A percentile compares a stretch with the other conserved stretches of the same genome.
Conservation (phyloP, 2,329 filamentous ascomycete genomes). For the Talaromyces sp. region DNA sequence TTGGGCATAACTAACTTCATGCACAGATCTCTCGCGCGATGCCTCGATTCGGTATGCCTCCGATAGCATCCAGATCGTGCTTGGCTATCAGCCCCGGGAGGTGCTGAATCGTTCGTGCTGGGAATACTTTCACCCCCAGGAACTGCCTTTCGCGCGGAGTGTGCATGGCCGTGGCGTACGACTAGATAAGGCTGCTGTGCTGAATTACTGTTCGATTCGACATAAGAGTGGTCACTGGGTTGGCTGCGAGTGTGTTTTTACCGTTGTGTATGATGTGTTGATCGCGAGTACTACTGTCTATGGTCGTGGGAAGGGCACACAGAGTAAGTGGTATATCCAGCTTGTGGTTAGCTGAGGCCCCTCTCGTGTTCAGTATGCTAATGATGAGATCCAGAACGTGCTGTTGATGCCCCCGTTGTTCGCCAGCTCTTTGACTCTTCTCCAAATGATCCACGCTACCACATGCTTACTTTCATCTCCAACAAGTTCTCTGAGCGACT, state of each 20-base stretch:
- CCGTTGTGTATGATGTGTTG: constrained; percentile 83
- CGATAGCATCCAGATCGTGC: constrained; percentile 79
- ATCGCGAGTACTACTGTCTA: constrained; percentile 84
- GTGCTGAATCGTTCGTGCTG: constrained; percentile 77
- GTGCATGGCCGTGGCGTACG: constrained; percentile 73
- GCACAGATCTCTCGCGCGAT: constrained; percentile 72
- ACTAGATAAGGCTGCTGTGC: constrained; percentile 81
- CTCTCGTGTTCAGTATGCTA: constrained; percentile 8
- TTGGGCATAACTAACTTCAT: constrained; percentile 1
- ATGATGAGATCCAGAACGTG: constrained; percentile 65
- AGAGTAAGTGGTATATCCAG: constrained; percentile 65
- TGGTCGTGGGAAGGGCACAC: constrained; percentile 66
- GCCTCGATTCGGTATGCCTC: constrained; percentile 82
- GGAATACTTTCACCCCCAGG: constrained; percentile 83
- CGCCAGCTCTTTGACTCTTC: constrained; percentile 80
- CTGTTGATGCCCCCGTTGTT: constrained; percentile 75
- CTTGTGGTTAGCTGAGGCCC: background rate
- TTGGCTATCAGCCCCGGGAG: constrained; percentile 77
- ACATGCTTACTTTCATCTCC: constrained; percentile 85
- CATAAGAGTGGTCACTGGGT: constrained; percentile 72
- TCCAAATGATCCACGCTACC: constrained; percentile 79
- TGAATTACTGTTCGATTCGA: constrained; percentile 76
- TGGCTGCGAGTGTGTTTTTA: constrained; percentile 86
- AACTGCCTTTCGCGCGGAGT: constrained; percentile 72
- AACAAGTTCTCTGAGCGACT: constrained; percentile 66